These are phyloP conservation scores for Onygena corvina DNA, from an alignment of 2,329 filamentous ascomycete species.

Conservation along the genomic window DNA sequence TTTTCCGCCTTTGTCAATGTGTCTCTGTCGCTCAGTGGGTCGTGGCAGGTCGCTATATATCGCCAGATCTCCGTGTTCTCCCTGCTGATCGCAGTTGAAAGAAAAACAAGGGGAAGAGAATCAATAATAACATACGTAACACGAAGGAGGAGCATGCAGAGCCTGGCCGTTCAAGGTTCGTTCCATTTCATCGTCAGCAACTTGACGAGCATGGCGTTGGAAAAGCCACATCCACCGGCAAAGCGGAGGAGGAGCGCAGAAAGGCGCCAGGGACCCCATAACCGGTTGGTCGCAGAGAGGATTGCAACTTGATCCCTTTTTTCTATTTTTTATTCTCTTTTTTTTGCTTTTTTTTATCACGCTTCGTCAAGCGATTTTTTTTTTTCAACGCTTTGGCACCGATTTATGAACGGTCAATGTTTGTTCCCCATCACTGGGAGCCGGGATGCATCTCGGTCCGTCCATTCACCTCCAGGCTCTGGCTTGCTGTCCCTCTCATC, in stretches of 20 bases:
- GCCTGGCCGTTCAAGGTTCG: slow-evolving; percentile 4
- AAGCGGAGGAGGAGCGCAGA: neutral
- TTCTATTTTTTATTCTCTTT: neutral
- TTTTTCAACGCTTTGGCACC: slow-evolving; percentile 1
- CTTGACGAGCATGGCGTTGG: slow-evolving; percentile 5
- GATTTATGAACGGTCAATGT: slow-evolving; percentile 1
- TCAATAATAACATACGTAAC: neutral
- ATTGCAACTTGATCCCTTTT: neutral
- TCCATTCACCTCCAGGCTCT: neutral
- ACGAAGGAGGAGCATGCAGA: slow-evolving; percentile 2
- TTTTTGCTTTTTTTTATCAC: neutral
- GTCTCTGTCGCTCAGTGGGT: slow-evolving; percentile 2
- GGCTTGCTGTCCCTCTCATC: neutral
- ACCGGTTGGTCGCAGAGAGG: neutral
- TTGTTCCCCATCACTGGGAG: slow-evolving; percentile 3
- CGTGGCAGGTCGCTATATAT: neutral
- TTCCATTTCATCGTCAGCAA: neutral
- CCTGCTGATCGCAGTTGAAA: neutral
- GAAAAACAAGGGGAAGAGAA: neutral
- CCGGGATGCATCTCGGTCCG: slow-evolving; percentile 5
- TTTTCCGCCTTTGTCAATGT: slow-evolving; percentile 1
- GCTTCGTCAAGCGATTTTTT: too few species aligned
- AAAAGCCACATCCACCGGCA: slow-evolving; percentile 3
- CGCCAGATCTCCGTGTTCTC: neutral
- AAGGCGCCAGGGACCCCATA: neutral